Evolutionary conservation across 1,284 basidiomycete species (phyloP), one percentile per base, ranked within the genome.

Genomic region (Pyrrhoderma lamaoense): DNA sequence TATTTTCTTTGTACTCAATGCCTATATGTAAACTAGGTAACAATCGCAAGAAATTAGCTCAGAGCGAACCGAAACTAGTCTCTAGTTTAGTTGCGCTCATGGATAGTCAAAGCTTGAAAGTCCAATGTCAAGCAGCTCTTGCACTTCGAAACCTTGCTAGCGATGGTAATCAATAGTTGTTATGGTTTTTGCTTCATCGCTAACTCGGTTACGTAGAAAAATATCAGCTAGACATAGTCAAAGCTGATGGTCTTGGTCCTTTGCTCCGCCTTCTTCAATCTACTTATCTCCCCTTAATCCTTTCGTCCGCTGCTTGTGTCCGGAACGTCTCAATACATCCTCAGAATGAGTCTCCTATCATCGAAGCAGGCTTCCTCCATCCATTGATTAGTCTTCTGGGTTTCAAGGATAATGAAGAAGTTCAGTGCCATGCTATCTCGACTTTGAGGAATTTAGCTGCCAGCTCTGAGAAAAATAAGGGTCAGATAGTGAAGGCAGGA

Each of bases 321-420:
- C 89, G 96, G 56, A 99, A 99, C 64, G 96, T 99, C 18, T 98
- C 95, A 8, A 99, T 99, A 57, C 96, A 99, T 66, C 96, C 96
- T 0, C 83, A 87, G 65, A 99, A 99, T 74, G 96, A 99, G 68
- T 96, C 93, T 0, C 96, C 96, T 14, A 99, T 99, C 67, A 99
- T 99, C 66, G 96, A 99, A 63, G 92, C 92, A 39, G 94, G 94
- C 21, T 99, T 99, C 76, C 72, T 99, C 50, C 87, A 93, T 63
- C 96, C 96, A 1, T 74, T 99, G 39, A 98, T 99, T 67, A 93
- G 93, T 64, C 78, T 99, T 36, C 75, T 99, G 37, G 93, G 93
- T 3, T 99, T 99, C 73, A 97, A 90, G 67, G 96, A 99, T 68
- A 99, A 99, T 65, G 96, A 99, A 70, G 96, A 99, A 70, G 93